A percentile compares a stretch with the other conserved stretches of the same genome.
Conservation (phyloP, 306 rosid genomes). For the Erythrophleum fordii region DNA sequence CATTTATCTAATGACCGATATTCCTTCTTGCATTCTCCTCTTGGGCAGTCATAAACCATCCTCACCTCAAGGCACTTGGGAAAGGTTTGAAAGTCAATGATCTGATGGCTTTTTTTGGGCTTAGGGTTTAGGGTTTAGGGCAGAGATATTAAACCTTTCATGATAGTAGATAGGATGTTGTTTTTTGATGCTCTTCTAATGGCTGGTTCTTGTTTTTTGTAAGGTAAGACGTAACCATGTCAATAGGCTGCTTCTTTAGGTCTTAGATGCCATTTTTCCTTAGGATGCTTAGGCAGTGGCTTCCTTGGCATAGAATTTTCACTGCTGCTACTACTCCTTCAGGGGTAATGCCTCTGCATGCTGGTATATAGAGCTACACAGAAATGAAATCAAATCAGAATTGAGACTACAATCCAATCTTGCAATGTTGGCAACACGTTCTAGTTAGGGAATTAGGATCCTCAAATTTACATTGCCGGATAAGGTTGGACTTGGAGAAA, state of each 20-base stretch:
- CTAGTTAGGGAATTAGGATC: not conserved
- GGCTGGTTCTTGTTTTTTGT: constrained; percentile 1
- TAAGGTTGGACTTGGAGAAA: not conserved
- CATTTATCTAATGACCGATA: constrained; percentile 37
- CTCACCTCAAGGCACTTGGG: constrained; percentile 64
- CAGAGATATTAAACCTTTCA: not conserved
- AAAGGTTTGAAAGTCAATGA: constrained; percentile 68
- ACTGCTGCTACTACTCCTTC: not conserved
- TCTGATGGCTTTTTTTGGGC: constrained; percentile 16
- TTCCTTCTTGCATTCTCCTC: constrained; percentile 50
- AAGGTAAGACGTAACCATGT: constrained; percentile 42
- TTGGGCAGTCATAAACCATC: constrained; percentile 72
- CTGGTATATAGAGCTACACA: constrained; percentile 2
- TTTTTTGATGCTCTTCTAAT: not conserved
- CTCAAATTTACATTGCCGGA: not conserved
- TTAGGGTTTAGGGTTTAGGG: not conserved
- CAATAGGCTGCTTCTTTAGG: constrained; percentile 47
- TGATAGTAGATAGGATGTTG: not conserved
- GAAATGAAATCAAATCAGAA: constrained; percentile 13
- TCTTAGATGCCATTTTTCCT: constrained; percentile 55
- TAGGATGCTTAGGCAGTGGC: constrained; percentile 44
- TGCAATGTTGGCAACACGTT: not conserved
- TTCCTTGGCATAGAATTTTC: constrained; percentile 26
- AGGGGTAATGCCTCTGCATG: not conserved
- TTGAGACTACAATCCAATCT: too few species aligned